Evolutionary conservation across 768 basidiomycete genomes (phyloP), one percentile per base, ranked within the genome.

Genomic region (Suillus fuscotomentosus): DNA sequence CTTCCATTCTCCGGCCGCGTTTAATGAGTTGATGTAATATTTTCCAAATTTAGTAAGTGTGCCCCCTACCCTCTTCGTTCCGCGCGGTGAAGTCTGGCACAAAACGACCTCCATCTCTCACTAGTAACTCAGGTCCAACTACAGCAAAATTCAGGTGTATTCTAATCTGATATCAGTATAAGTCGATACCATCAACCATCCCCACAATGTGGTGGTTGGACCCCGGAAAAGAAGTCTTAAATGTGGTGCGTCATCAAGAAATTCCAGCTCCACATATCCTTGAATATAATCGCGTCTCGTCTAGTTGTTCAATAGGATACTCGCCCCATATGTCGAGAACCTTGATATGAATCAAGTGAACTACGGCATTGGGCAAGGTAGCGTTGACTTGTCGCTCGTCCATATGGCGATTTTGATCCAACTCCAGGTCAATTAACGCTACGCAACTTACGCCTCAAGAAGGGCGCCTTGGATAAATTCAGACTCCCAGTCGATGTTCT

Each of bases 261-360:
- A 57, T 17, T 7, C 57, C n/a, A 39, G 43, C 41, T 7, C 60
- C 57, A 50, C 24, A 50, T 56, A n/a, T 7, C 47, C 36, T n/a
- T 38, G 34, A 53, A 41, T 45, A 14, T 39, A 59, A 36, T 50
- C 48, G 62, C 55, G 20, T 56, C 31, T 36, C 36, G 17, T 36
- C 34, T 64, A 87, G 92, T 75, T 95, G 69, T 92, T 97, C 80
- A 96, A 96, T 75, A 87, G 91, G 68, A 91, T 95, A 67, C 87
- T 97, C 59, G 92, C 93, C 34, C 95, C 94, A 0, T 98, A 98
- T 84, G 91, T 98, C 68, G 94, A 95, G 81, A 97, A 98, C 73
- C 79, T 99, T 75, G 95, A 98, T 76, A 86, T 95, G 74, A 91
- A 94, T 73, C 94, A 96, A 76, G 91, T 99, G 57, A 95, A 95